Base-by-base conservation (phyloP, 2,329 filamentous ascomycete species). In the Sporothrix pallida region DNA sequence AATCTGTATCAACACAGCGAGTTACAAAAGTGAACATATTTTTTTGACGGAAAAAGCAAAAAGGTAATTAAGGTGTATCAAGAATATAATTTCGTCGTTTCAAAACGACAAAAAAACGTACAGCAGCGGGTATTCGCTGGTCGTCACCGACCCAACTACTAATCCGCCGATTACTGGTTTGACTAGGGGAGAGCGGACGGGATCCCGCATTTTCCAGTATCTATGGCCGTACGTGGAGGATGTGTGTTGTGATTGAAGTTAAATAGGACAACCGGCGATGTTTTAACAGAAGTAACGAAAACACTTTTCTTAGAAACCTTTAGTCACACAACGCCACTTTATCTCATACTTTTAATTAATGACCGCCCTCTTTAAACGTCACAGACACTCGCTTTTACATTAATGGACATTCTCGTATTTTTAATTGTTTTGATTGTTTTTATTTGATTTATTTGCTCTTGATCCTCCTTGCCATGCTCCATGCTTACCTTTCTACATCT, bases 131-230 rank as follows among this genome's bases (percentile, higher is more conserved):
- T 60, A 60, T 60, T 60, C 56, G 56, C 56, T 60, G 56, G 56
- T 60, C 56, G 56, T 60, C 56, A 60, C 56, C 56, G 56, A 60
- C 56, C 56, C 56, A 60, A 60, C 56, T 56, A 56, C 54, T 56
- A 56, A 56, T 56, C 54, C 54, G 54, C 54, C 54, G 54, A 56
- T 56, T 56, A 26, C 20, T 23, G 54, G 54, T 56, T 56, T 56
- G 23, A 56, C 54, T 60, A 37, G 12, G 56, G 56, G 56, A 60
- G 56, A 60, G 56, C 56, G 56, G 56, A 60, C 56, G 26, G 56
- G 56, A 60, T 37, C 56, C 56, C 56, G 56, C 37, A 26, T 60
- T 60, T 26, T 60, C 56, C 56, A 37, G 12, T 37, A 37, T 60
- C 23, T 60, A 37, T 60, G 56, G 56, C 56, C 56, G 56, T 60